Conservation (phyloP, 2,329 filamentous ascomycete genomes). For the Microdochium trichocladiopsis region DNA sequence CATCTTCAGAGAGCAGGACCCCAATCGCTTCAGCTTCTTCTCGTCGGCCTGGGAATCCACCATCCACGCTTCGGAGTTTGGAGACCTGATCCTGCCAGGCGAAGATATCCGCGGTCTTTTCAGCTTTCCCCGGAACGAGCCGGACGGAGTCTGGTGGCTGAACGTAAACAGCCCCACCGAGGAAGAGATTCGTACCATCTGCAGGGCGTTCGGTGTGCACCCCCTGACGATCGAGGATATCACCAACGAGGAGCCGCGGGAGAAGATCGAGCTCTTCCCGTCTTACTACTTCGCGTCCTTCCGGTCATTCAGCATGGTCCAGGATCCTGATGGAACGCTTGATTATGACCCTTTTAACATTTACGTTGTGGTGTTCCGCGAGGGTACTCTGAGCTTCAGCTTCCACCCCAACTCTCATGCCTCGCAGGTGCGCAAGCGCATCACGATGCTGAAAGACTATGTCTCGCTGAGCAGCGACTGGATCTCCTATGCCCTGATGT, state of each 20-base stretch:
- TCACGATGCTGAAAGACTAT: slow-evolving; percentile 89
- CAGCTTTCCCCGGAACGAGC: slow-evolving; percentile 51
- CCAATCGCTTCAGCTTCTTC: slow-evolving; percentile 92
- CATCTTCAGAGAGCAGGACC: slow-evolving; percentile 42
- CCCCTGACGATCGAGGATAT: slow-evolving; percentile 96
- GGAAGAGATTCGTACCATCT: slow-evolving; percentile 81
- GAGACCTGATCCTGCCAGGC: slow-evolving; percentile 80
- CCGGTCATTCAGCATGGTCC: slow-evolving; percentile 77
- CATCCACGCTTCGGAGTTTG: slow-evolving; percentile 83
- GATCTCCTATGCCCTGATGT: slow-evolving; percentile 98
- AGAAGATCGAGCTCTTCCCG: slow-evolving; percentile 97
- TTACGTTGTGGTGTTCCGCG: slow-evolving; percentile 93
- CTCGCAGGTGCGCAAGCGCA: slow-evolving; percentile 82
- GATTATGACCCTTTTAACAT: slow-evolving; percentile 94
- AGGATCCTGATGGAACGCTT: slow-evolving; percentile 63
- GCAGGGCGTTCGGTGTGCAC: slow-evolving; percentile 92
- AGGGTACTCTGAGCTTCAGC: slow-evolving; percentile 91
- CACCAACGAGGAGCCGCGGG: slow-evolving; percentile 85
- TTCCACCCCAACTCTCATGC: slow-evolving; percentile 85
- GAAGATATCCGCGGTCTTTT: slow-evolving; percentile 89
- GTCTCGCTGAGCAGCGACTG: slow-evolving; percentile 92
- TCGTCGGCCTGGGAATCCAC: slow-evolving; percentile 92
- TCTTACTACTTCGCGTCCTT: slow-evolving; percentile 99
- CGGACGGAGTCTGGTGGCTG: slow-evolving; percentile 94
- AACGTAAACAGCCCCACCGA: slow-evolving; percentile 87